These are phyloP conservation scores for Glycine soja DNA, from an alignment of 306 rosid genomes.

Conservation along the genomic window DNA sequence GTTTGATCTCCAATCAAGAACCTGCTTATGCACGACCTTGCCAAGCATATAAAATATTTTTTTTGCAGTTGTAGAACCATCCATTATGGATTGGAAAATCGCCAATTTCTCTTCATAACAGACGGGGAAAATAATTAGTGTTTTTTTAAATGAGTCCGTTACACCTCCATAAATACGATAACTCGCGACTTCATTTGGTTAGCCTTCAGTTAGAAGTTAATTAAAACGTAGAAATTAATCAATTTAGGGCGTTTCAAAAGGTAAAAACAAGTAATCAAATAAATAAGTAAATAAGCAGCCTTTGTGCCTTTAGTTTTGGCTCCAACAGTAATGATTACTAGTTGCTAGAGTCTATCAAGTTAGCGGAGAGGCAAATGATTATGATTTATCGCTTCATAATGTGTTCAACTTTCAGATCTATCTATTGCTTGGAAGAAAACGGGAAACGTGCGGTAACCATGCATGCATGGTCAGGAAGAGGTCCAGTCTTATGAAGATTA, in stretches of 20 bases:
- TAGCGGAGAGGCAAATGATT: slow-evolving; percentile 45
- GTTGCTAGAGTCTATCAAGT: slow-evolving; percentile 3
- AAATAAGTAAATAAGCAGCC: not conserved
- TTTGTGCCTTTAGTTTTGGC: not conserved
- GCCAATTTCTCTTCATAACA: too few relatives aligned
- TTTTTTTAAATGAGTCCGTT: slow-evolving; percentile 30
- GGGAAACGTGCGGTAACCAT: slow-evolving; percentile 35
- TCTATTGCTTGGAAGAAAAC: slow-evolving; percentile 35
- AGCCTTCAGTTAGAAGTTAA: slow-evolving; percentile 14
- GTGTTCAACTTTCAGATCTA: not conserved
- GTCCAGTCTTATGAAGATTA: not conserved
- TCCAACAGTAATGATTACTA: slow-evolving; percentile 27
- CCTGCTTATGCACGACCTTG: too few relatives aligned
- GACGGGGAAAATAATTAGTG: too few relatives aligned
- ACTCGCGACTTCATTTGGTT: not conserved
- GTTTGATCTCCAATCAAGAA: too few relatives aligned
- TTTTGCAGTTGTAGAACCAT: too few relatives aligned
- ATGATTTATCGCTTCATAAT: slow-evolving; percentile 40
- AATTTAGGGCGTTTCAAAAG: not conserved
- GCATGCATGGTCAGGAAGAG: slow-evolving; percentile 26
- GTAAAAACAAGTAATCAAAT: not conserved
- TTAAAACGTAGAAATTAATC: slow-evolving; percentile 19
- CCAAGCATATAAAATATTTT: too few relatives aligned
- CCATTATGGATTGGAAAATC: too few relatives aligned
- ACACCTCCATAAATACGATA: slow-evolving; percentile 26